Percentiles rank a stretch among this genome's conserved stretches.
Evolutionary conservation across 2,329 filamentous ascomycete species (phyloP).

Genomic region (Venturia effusa): DNA sequence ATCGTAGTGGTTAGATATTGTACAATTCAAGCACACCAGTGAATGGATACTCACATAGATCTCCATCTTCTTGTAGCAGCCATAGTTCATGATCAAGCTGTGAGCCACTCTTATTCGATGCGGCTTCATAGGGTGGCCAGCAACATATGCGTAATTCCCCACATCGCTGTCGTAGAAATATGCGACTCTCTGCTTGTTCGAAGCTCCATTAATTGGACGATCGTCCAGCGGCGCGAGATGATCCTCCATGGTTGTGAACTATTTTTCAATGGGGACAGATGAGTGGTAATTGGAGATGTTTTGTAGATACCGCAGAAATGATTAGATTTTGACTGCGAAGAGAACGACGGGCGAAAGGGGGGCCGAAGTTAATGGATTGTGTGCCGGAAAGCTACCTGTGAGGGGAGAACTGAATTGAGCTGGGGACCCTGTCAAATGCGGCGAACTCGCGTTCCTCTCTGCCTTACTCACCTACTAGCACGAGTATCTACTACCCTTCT

Average conservation of each 20-base stretch:
- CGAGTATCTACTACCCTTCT: neutral
- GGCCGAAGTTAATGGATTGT: neutral
- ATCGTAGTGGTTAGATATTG: neutral
- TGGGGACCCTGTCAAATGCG: neutral
- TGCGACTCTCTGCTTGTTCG: conserved; percentile 42
- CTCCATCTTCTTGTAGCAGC: conserved; percentile 63
- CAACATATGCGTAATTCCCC: conserved; percentile 93
- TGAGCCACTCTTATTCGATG: conserved; percentile 56
- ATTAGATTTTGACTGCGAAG: neutral
- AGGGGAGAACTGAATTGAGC: neutral
- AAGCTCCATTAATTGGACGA: conserved; percentile 21
- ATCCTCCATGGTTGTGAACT: neutral
- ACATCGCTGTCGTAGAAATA: conserved; percentile 99
- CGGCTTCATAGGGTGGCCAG: conserved; percentile 57
- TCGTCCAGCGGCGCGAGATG: conserved; percentile 37
- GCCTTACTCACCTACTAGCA: neutral
- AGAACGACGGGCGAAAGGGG: neutral
- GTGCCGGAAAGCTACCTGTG: neutral
- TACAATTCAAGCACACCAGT: conserved; percentile 15
- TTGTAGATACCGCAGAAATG: neutral
- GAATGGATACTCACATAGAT: conserved; percentile 46
- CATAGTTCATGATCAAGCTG: conserved; percentile 61
- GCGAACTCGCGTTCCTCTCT: neutral
- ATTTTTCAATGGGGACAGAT: neutral
- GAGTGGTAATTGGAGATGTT: neutral